Conservation (phyloP, 2,329 filamentous ascomycete genomes). For the Phoma sp. region DNA sequence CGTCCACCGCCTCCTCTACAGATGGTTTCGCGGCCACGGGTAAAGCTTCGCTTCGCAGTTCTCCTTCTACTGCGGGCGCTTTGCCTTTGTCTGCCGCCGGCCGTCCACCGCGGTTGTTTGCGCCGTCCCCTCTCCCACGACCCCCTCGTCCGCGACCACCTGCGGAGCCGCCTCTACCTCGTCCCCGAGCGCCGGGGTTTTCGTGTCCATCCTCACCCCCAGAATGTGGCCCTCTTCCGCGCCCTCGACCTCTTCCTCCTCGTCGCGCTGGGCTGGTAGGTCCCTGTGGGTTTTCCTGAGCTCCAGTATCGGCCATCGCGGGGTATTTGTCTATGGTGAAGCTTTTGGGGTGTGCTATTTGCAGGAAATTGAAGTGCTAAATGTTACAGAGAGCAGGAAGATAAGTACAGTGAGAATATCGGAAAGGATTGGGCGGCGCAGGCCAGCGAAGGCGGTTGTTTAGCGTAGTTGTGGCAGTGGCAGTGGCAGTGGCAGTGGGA, state of each 20-base stretch:
- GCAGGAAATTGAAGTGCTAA: not conserved
- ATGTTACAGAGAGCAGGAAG: slow-evolving; percentile 4
- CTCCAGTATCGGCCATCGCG: slow-evolving; percentile 42
- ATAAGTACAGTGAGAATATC: not conserved
- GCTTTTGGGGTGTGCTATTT: slow-evolving; percentile 5
- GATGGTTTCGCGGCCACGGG: slow-evolving; percentile 12
- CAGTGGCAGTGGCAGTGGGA: slow-evolving; percentile 14
- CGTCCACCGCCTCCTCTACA: slow-evolving; percentile 22
- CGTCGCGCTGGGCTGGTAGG: slow-evolving; percentile 37
- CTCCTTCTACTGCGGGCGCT: slow-evolving; percentile 20
- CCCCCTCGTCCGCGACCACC: slow-evolving; percentile 41
- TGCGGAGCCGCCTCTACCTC: slow-evolving; percentile 45
- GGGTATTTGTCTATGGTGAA: slow-evolving; percentile 26
- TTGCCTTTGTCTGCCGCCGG: slow-evolving; percentile 37
- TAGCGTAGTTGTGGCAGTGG: slow-evolving; percentile 17
- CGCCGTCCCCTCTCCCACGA: slow-evolving; percentile 43
- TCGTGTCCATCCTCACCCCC: slow-evolving; percentile 31
- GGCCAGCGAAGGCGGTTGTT: slow-evolving; percentile 29
- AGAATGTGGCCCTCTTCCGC: slow-evolving; percentile 33
- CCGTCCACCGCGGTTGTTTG: slow-evolving; percentile 34
- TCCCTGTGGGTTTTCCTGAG: slow-evolving; percentile 32
- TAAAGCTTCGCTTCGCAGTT: slow-evolving; percentile 14
- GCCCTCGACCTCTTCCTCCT: slow-evolving; percentile 40
- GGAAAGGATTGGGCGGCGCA: slow-evolving; percentile 4
- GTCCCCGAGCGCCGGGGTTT: slow-evolving; percentile 31